These are phyloP conservation scores for Leishmania tarentolae DNA, from an alignment of 208 protist genomes.

Conservation along the genomic window DNA sequence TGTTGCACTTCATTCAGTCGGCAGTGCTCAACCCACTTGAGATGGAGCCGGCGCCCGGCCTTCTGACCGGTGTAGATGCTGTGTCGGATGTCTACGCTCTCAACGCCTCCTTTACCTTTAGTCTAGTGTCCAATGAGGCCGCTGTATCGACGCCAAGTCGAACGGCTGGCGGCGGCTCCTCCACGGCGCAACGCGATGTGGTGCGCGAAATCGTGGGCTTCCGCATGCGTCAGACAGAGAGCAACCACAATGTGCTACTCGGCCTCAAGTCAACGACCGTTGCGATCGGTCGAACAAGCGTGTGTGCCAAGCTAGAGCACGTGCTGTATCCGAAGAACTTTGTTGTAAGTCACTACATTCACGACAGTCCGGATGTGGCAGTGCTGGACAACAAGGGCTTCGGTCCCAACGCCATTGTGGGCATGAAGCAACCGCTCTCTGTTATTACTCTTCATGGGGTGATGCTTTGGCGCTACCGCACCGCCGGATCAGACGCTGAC, in stretches of 20 bases:
- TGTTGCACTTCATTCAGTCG: slow-evolving; percentile 77
- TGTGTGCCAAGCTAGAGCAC: slow-evolving; percentile 82
- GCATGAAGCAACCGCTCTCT: slow-evolving; percentile 68
- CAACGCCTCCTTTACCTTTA: slow-evolving; percentile 64
- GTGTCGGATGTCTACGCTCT: slow-evolving; percentile 77
- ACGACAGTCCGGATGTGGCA: slow-evolving; percentile 60
- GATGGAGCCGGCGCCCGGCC: slow-evolving; percentile 29
- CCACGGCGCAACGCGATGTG: slow-evolving; percentile 48
- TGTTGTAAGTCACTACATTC: slow-evolving; percentile 64
- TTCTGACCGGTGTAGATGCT: slow-evolving; percentile 59
- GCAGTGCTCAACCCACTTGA: slow-evolving; percentile 60
- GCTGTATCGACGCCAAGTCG: slow-evolving; percentile 56
- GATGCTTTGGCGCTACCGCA: slow-evolving; percentile 74
- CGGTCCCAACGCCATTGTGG: slow-evolving; percentile 35
- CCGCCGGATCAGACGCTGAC: slow-evolving; percentile 26
- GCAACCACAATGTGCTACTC: slow-evolving; percentile 82
- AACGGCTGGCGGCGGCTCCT: slow-evolving; percentile 32
- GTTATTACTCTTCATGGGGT: slow-evolving; percentile 83
- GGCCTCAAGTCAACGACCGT: slow-evolving; percentile 65
- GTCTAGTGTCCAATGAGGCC: slow-evolving; percentile 61
- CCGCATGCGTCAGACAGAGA: slow-evolving; percentile 78
- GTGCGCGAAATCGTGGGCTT: slow-evolving; percentile 81
- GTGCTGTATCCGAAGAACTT: slow-evolving; percentile 84
- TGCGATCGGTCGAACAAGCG: slow-evolving; percentile 74
- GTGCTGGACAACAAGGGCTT: slow-evolving; percentile 77